Evolutionary conservation across 2,329 filamentous ascomycete species (phyloP).

Genomic region (Aspergillus viridinutans): DNA sequence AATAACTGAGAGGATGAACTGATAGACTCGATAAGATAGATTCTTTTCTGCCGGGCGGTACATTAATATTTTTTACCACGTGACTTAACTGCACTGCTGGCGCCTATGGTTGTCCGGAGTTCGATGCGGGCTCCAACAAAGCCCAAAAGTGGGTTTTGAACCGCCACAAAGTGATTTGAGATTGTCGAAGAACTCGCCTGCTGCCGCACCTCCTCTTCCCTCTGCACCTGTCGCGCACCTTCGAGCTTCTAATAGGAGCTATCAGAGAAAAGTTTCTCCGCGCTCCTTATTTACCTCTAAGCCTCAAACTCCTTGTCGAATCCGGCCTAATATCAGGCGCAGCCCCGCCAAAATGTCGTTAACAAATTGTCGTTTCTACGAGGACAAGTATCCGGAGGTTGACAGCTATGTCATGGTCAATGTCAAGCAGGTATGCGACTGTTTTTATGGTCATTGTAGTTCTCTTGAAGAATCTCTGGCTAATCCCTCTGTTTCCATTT

Average conservation of each 20-base stretch:
- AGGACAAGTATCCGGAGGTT: conserved; percentile 96
- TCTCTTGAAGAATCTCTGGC: conserved; percentile 3
- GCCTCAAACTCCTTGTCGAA: not conserved
- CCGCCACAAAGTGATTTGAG: conserved; percentile 37
- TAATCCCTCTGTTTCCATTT: conserved; percentile 10
- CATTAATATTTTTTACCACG: not conserved
- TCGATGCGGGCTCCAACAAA: conserved; percentile 12
- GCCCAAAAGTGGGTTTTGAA: conserved; percentile 37
- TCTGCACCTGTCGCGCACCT: conserved; percentile 8
- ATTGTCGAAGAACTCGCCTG: conserved; percentile 20
- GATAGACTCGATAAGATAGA: not conserved
- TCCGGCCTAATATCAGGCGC: conserved; percentile 22
- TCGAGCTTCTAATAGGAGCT: conserved; percentile 10
- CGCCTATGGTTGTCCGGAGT: conserved; percentile 4
- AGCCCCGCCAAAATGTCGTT: conserved; percentile 74
- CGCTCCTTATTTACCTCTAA: not conserved
- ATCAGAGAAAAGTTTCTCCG: not conserved
- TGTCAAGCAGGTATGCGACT: conserved; percentile 75
- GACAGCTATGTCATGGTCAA: conserved; percentile 99
- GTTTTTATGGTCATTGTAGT: not conserved
- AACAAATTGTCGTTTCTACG: conserved; percentile 95
- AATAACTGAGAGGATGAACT: too few species aligned
- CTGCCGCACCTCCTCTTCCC: conserved; percentile 5
- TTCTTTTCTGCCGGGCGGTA: conserved; percentile 11
- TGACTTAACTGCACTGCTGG: conserved; percentile 1